A percentile compares a stretch with the other conserved stretches of the same genome.
Conservation (phyloP, 352 stramenopile species). For the Peronosclerospora sorghi region DNA sequence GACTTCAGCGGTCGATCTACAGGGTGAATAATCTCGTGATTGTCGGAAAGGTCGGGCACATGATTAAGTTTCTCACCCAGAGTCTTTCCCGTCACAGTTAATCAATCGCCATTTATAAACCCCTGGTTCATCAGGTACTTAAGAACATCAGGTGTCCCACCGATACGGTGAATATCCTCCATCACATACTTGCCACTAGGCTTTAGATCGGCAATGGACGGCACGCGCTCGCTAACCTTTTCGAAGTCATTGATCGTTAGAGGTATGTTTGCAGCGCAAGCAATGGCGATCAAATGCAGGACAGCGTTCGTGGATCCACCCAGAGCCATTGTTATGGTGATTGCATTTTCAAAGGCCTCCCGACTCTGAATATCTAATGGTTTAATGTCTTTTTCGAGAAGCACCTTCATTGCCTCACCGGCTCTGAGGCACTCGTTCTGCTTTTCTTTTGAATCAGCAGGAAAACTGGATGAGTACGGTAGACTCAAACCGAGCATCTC, state of each 20-base stretch:
- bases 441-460: conserved; percentile 92
- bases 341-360: conserved; percentile 96
- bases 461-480: conserved; percentile 93
- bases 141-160: conserved; percentile 93
- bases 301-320: conserved; percentile 98
- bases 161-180: conserved; percentile 96
- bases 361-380: conserved; percentile 96
- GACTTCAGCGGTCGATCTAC: conserved; percentile 88
- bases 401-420: conserved; percentile 85
- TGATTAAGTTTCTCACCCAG: conserved; percentile 93
- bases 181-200: conserved; percentile 98
- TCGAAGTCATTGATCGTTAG: conserved; percentile 97
- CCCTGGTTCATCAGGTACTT: conserved; percentile 98
- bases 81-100: conserved; percentile 98
- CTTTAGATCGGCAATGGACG: conserved; percentile 97
- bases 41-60: conserved; percentile 88
- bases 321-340: conserved; percentile 95
- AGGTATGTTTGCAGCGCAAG: conserved; percentile 83
- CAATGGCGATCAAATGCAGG: conserved; percentile 98
- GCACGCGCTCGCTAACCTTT: conserved; percentile 86
- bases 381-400: conserved; percentile 93
- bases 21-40: conserved; percentile 95
- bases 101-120: conserved; percentile 92
- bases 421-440: conserved; percentile 84
- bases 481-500: conserved; percentile 93